Base-by-base conservation (phyloP, 257 asterid genomes). In the Scutellaria minor region DNA sequence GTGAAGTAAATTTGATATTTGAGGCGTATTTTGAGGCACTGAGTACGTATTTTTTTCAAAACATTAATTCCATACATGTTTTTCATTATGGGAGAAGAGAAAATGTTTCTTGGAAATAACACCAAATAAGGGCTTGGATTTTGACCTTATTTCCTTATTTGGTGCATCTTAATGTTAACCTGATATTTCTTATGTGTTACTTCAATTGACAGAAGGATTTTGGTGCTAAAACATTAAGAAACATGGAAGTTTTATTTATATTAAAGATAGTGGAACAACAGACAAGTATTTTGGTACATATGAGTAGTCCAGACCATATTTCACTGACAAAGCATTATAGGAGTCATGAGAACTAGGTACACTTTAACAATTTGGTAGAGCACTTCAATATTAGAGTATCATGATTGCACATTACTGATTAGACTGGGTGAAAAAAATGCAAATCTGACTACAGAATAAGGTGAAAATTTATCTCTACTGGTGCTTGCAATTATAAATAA, bases 21-120 rank as follows among this genome's bases (percentile, higher is more conserved):
- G 18, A 14, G n/a, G 8, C n/a, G 59, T 45, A 10, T 10, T 39
- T 27, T 9, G 37, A 47, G n/a, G 59, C 37, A 20, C 9, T 44
- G 35, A 70, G 56, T 20, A 39, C 24, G 48, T 54, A 11, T 31
- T 35, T 57, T n/a, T 31, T 57, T 5, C 20, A 31, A 56, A 31
- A 37, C 65, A 59, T 59, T 68, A 11, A 68, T n/a, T 66, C 39
- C 31, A 35, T 3, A 67, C 6, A 7, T 47, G 70, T 47, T 46
- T 54, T 54, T 40, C 14, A 24, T 24, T 59, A 6, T 12, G 57
- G 31, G 47, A 50, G 22, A 66, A 9, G 61, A 39, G 37, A 31
- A 6, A 14, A 50, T 7, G 12, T 48, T 66, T 35, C 48, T 64
- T 22, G 24, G 46, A 47, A 20, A 46, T 48, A 50, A 35, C 35